Percentiles rank a stretch among this genome's conserved stretches.
These are phyloP conservation scores for Sarcomyxa edulis DNA, from an alignment of 768 basidiomycete species.

Conservation along the genomic window DNA sequence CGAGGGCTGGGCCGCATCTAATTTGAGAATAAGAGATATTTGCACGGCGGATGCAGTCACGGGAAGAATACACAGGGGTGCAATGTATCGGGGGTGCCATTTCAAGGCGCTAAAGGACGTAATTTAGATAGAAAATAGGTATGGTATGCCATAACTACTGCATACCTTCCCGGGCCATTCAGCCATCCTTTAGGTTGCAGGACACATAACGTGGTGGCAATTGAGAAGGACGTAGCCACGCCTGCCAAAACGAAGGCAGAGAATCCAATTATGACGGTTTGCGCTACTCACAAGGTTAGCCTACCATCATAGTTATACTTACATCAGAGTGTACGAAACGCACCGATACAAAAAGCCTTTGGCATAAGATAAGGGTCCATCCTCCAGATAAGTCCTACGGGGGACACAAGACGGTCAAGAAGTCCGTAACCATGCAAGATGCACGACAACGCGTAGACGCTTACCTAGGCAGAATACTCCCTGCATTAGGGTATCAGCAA, in stretches of 20 bases:
- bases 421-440: too few species aligned
- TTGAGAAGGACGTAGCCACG: constrained; percentile 34
- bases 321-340: constrained; percentile 10
- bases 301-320: too few species aligned
- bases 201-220: constrained; percentile 35
- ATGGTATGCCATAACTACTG: constrained; percentile 4
- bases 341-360: constrained; percentile 50
- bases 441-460: constrained; percentile 6
- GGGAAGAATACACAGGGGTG: constrained; percentile 45
- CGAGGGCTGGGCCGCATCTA: constrained; percentile 37
- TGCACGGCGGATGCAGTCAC: constrained; percentile 37
- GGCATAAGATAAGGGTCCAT: constrained; percentile 64
- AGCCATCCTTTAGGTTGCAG: constrained; percentile 37
- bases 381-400: constrained; percentile 52
- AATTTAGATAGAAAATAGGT: not conserved
- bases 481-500: constrained; percentile 48
- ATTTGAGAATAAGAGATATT: constrained; percentile 34
- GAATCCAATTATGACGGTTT: constrained; percentile 37
- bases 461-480: constrained; percentile 56
- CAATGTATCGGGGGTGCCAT: constrained; percentile 43
- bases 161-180: constrained; percentile 24
- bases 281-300: constrained; percentile 22
- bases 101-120: constrained; percentile 31
- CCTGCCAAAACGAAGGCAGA: constrained; percentile 41
- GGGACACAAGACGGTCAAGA: constrained; percentile 2